Percentiles rank a stretch among this genome's conserved stretches.
phyloP scores from a whole-genome alignment of 495 filamentous ascomycete species.

The Aspergillus conjunctus region DNA sequence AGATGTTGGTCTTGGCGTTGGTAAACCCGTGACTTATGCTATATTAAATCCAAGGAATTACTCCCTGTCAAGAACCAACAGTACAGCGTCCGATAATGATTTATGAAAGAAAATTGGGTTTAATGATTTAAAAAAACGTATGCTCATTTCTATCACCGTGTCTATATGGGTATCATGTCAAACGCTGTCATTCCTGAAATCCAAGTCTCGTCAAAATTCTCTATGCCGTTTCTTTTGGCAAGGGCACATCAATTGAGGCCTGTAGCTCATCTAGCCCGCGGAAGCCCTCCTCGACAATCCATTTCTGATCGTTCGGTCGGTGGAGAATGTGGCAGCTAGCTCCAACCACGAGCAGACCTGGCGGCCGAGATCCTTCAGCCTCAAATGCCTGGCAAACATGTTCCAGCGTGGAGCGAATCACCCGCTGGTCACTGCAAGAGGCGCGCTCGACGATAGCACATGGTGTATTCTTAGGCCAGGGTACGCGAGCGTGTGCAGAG shows the following conservation, averaged over 20 bases:
- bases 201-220: conserved; percentile 1
- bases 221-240: conserved; percentile 13
- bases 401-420: conserved; percentile 82
- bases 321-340: conserved; percentile 78
- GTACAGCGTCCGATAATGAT: not conserved
- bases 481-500: conserved; percentile 23
- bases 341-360: conserved; percentile 88
- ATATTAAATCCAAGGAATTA: not conserved
- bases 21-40: conserved; percentile 14
- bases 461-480: conserved; percentile 63
- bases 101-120: conserved; percentile 18
- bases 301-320: conserved; percentile 55
- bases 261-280: conserved; percentile 56
- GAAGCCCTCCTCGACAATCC: conserved; percentile 92
- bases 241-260: conserved; percentile 8
- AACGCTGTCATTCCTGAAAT: conserved; percentile 8
- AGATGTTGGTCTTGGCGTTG: conserved; percentile 13
- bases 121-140: not conserved
- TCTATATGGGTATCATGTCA: conserved; percentile 26
- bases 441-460: conserved; percentile 95
- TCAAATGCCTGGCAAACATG: conserved; percentile 82
- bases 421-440: conserved; percentile 89
- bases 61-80: not conserved
- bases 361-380: conserved; percentile 84
- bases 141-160: conserved; percentile 22